Percentiles rank a stretch among this genome's conserved stretches.
Evolutionary conservation across 2,329 filamentous ascomycete genomes (phyloP).

Genomic region (Trichoderma guizhouense): DNA sequence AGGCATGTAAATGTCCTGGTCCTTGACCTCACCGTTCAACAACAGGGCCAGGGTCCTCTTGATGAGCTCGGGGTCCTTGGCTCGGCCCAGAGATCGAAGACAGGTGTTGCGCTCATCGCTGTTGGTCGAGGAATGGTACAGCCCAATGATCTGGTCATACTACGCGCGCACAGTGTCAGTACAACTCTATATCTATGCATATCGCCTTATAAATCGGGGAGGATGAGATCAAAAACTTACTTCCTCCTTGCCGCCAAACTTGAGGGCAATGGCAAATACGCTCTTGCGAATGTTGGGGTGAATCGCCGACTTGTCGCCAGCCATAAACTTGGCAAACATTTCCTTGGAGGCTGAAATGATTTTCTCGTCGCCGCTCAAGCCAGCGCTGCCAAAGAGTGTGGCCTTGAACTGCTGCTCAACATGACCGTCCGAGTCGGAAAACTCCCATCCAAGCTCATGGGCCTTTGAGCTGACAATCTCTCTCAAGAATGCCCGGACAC

Average conservation of each 20-base stretch:
- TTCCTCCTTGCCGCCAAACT: slow-evolving; percentile 81
- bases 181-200: not conserved
- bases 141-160: slow-evolving; percentile 74
- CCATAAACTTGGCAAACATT: slow-evolving; percentile 83
- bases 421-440: slow-evolving; percentile 80
- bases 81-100: slow-evolving; percentile 76
- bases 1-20: slow-evolving; percentile 91
- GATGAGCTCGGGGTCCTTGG: slow-evolving; percentile 75
- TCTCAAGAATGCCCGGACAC: slow-evolving; percentile 78
- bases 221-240: slow-evolving; percentile 39
- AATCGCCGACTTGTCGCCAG: slow-evolving; percentile 74
- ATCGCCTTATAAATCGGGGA: not conserved
- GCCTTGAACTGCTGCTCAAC: slow-evolving; percentile 93
- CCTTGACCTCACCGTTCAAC: slow-evolving; percentile 79
- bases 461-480: slow-evolving; percentile 74
- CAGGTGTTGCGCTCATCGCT: slow-evolving; percentile 87
- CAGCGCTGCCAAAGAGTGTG: slow-evolving; percentile 81
- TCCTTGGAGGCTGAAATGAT: slow-evolving; percentile 79
- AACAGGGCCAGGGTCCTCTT: slow-evolving; percentile 74
- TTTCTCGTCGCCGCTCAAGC: slow-evolving; percentile 72
- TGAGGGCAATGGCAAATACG: slow-evolving; percentile 80
- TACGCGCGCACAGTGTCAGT: slow-evolving; percentile 30
- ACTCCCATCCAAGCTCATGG: slow-evolving; percentile 84
- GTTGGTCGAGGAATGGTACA: slow-evolving; percentile 68
- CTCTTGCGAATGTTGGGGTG: slow-evolving; percentile 88